Conservation (phyloP, 2,329 filamentous ascomycete genomes). For the Trichoderma sp. region DNA sequence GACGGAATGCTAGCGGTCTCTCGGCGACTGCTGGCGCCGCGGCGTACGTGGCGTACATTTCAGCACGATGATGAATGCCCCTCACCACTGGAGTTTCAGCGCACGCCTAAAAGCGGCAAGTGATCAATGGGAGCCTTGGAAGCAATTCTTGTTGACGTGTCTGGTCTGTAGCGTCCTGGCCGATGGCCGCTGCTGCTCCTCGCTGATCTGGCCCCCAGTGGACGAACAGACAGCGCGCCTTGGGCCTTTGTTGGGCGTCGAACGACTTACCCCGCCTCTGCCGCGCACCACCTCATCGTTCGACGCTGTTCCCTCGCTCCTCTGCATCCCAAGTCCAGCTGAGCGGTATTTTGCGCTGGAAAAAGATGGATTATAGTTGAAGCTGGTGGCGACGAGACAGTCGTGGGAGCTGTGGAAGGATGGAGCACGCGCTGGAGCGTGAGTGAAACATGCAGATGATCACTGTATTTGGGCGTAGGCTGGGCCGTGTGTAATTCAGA, state of each 20-base stretch:
- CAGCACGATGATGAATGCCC: slow-evolving; percentile 28
- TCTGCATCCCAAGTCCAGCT: not conserved
- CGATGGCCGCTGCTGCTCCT: not conserved
- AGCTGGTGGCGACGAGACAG: not conserved
- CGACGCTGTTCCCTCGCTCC: not conserved
- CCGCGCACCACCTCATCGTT: not conserved
- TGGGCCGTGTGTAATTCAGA: not conserved
- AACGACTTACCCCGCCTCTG: slow-evolving; percentile 11
- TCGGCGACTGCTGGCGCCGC: slow-evolving; percentile 11
- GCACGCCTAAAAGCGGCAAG: slow-evolving; percentile 23
- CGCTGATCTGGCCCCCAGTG: not conserved
- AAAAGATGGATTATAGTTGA: not conserved
- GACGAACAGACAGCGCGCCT: not conserved
- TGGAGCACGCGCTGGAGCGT: not conserved
- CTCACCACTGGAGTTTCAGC: slow-evolving; percentile 25
- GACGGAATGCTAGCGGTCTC: slow-evolving; percentile 14
- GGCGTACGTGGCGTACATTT: slow-evolving; percentile 24
- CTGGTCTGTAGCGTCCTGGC: not conserved
- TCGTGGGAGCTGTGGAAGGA: not conserved
- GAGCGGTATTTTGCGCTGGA: not conserved
- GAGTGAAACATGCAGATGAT: not conserved
- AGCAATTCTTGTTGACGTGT: not conserved
- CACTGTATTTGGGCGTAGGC: not conserved
- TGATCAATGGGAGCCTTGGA: not conserved
- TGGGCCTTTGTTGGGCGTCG: not conserved